These are phyloP conservation scores for Venturia aucupariae DNA, from an alignment of 2,329 filamentous ascomycete species.

Conservation along the genomic window DNA sequence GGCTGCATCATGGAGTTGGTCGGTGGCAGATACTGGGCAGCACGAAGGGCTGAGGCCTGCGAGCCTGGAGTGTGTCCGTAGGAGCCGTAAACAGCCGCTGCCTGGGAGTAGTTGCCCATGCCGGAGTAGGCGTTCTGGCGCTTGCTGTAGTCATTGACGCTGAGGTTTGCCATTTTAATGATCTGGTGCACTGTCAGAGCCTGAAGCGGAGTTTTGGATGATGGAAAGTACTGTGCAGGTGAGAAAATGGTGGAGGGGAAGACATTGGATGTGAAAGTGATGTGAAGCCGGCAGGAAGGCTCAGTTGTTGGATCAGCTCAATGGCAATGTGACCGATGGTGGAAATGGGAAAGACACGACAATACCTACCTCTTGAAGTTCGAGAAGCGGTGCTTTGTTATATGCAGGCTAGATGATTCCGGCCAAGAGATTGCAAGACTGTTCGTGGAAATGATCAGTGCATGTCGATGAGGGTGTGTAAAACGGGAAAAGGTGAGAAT, in stretches of 20 bases:
- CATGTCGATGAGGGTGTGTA: not conserved
- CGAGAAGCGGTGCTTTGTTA: slow-evolving; percentile 7
- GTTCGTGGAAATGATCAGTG: slow-evolving; percentile 1
- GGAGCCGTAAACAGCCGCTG: slow-evolving; percentile 3
- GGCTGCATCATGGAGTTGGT: slow-evolving; percentile 18
- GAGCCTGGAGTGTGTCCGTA: slow-evolving; percentile 10
- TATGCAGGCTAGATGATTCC: slow-evolving; percentile 10
- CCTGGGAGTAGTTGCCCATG: slow-evolving; percentile 3
- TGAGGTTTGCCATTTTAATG: slow-evolving; percentile 11
- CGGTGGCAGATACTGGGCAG: slow-evolving; percentile 9
- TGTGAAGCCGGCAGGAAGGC: not conserved
- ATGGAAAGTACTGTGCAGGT: not conserved
- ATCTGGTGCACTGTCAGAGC: slow-evolving; percentile 4
- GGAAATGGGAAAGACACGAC: not conserved
- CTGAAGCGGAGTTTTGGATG: not conserved
- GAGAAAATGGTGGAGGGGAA: not conserved
- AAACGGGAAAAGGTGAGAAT: not conserved
- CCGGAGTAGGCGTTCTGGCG: slow-evolving; percentile 11
- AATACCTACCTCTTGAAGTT: slow-evolving; percentile 7
- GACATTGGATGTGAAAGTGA: not conserved
- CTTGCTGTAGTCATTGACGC: slow-evolving; percentile 12
- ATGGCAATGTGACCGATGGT: not conserved
- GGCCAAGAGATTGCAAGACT: slow-evolving; percentile 12
- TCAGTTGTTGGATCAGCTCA: not conserved
- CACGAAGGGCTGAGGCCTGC: slow-evolving; percentile 14